These are phyloP conservation scores for Euryodendron excelsum DNA, from an alignment of 148 eudicot species.

Conservation along the genomic window DNA sequence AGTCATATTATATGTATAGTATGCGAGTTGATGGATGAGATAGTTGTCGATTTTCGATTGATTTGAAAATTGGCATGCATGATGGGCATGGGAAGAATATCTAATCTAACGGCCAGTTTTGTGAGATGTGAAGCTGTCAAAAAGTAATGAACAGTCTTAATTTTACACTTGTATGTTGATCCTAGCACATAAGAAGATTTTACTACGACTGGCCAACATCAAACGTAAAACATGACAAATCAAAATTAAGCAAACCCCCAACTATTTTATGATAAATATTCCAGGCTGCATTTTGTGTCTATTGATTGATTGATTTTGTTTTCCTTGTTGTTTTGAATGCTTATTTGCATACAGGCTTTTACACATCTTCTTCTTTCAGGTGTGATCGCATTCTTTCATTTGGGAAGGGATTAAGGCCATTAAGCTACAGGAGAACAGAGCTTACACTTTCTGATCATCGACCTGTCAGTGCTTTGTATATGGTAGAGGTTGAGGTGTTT, in stretches of 20 bases:
- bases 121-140: too few species aligned
- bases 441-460: slow-evolving; percentile 82
- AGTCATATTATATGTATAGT: too few species aligned
- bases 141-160: too few species aligned
- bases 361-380: slow-evolving; percentile 43
- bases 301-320: background rate
- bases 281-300: background rate
- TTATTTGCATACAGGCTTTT: background rate
- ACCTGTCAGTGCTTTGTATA: slow-evolving; percentile 74
- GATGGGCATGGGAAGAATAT: too few species aligned
- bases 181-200: background rate
- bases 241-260: too few species aligned
- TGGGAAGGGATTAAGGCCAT: slow-evolving; percentile 71
- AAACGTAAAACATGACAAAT: background rate
- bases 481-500: slow-evolving; percentile 79
- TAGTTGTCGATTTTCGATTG: too few species aligned
- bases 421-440: slow-evolving; percentile 68
- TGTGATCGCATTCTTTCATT: slow-evolving; percentile 88
- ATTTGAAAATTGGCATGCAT: too few species aligned
- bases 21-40: too few species aligned
- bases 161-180: too few species aligned
- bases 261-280: background rate
- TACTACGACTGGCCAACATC: too few species aligned
- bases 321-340: background rate
- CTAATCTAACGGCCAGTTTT: too few species aligned